Conservation (phyloP, 352 stramenopile species). For the Pythium sp. region DNA sequence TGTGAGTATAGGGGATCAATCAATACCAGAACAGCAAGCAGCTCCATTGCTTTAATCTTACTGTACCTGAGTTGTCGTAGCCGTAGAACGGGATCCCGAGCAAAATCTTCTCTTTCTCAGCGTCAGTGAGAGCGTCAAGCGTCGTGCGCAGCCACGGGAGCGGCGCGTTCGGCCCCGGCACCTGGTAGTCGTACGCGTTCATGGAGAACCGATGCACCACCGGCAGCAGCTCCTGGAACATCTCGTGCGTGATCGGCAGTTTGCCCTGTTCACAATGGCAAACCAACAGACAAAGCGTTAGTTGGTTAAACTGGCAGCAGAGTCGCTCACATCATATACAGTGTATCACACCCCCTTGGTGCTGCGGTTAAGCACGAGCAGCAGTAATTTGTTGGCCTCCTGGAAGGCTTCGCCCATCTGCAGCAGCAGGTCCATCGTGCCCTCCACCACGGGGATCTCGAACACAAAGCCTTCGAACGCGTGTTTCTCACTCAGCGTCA, state of each 20-base stretch:
- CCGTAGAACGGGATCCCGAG: slow-evolving; percentile 80
- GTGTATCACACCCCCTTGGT: slow-evolving; percentile 37
- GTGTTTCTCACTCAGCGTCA: slow-evolving; percentile 36
- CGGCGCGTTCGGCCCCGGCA: slow-evolving; percentile 64
- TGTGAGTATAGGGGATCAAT: background rate
- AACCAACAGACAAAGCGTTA: background rate
- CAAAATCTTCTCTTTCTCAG: slow-evolving; percentile 57
- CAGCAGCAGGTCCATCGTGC: slow-evolving; percentile 62
- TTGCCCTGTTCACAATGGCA: slow-evolving; percentile 27
- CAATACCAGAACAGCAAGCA: background rate
- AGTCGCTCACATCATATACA: background rate
- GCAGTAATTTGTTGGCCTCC: slow-evolving; percentile 46
- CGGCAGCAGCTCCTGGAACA: slow-evolving; percentile 54
- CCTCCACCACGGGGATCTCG: slow-evolving; percentile 62
- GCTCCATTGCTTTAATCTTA: background rate
- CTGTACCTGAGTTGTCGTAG: slow-evolving; percentile 61
- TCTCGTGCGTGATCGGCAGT: slow-evolving; percentile 47
- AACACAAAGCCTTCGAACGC: slow-evolving; percentile 74
- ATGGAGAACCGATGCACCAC: slow-evolving; percentile 78
- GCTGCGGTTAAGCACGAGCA: slow-evolving; percentile 63
- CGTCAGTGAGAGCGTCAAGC: slow-evolving; percentile 38
- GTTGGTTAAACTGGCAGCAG: background rate
- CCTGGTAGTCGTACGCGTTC: slow-evolving; percentile 78
- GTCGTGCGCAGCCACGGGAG: slow-evolving; percentile 65
- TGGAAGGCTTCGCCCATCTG: slow-evolving; percentile 51